Evolutionary conservation across 164 flowering plant species (phyloP), one percentile per base, ranked within the genome.

Genomic region (Vitis vinifera): DNA sequence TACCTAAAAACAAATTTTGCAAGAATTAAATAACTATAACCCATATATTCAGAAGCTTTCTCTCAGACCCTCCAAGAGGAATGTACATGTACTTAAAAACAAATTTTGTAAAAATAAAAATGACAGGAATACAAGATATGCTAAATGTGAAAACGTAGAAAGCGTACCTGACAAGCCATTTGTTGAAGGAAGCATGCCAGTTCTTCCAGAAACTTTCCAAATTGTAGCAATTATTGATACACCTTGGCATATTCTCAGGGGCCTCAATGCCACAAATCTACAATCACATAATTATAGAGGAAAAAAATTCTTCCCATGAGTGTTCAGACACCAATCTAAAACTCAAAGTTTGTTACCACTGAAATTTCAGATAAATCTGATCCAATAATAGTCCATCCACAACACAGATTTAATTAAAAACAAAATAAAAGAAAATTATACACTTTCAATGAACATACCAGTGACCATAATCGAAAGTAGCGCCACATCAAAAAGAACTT

Each of bases 121-220:
- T 2, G 19, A n/a, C 14, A 57, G 19, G 47, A 12, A 16, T 14
- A 30, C 16, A 30, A 15, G 37, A 68, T 68, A 74, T 52, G 55
- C 55, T 3, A 6, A 62, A 53, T n/a, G 23, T 31, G 55, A 51
- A 56, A 51, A 57, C 10, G 12, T 62, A 62, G 27, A 62, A 62
- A 48, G 48, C 16, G 59, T 51, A 93, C 99, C 98, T 89, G 65
- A 95, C 98, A 75, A 95, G 93, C 99, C 99, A 95, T 81, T 87
- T 95, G 81, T 95, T 95, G 75, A 77, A 95, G 51, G 99, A 95
- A 69, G 99, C 97, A 77, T 95, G 99, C 99, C 99, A 95, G 74
- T 77, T 91, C 86, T 93, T 95, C 99, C 99, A 95, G 78, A 95
- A 95, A 56, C 85, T 81, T 85, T 93, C 98, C 84, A 95, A 72